Percentiles rank a stretch among this genome's conserved stretches.
Conservation (phyloP, 2,329 filamentous ascomycete genomes). For the Beauveria sp. region DNA sequence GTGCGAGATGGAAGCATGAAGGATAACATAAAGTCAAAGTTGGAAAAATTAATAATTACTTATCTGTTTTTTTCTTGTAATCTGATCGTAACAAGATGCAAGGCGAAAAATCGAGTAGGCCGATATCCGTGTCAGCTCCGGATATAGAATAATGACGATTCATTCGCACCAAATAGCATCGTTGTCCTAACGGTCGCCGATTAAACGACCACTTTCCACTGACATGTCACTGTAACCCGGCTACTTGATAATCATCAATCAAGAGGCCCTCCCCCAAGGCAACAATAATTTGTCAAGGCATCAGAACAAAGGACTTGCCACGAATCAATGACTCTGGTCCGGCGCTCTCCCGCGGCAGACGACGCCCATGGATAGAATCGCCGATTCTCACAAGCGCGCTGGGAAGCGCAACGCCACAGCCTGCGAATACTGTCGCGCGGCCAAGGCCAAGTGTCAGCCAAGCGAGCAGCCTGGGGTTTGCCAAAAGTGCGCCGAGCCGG, state of each 20-base stretch:
- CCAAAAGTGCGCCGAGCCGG: slow-evolving; percentile 4
- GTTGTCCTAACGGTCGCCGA: neutral
- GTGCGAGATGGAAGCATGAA: no score
- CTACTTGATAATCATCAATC: neutral
- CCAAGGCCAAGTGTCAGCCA: slow-evolving; percentile 10
- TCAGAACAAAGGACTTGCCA: neutral
- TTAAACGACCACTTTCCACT: neutral
- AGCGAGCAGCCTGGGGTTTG: slow-evolving; percentile 12
- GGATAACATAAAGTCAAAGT: no score
- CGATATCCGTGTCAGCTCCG: neutral
- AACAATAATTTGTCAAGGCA: neutral
- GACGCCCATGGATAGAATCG: neutral
- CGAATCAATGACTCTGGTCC: neutral
- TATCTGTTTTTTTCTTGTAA: no score
- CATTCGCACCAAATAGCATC: neutral
- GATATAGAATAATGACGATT: neutral
- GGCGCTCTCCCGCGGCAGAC: neutral
- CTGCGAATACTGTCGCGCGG: slow-evolving; percentile 12
- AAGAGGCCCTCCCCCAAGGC: neutral
- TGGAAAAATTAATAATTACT: no score
- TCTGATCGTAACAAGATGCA: neutral
- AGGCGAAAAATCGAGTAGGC: neutral
- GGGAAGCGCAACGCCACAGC: slow-evolving; percentile 7
- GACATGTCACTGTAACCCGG: neutral
- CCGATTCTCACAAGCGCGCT: neutral